phyloP scores from a whole-genome alignment of 768 basidiomycete species.

The Exidia glandulosa region DNA sequence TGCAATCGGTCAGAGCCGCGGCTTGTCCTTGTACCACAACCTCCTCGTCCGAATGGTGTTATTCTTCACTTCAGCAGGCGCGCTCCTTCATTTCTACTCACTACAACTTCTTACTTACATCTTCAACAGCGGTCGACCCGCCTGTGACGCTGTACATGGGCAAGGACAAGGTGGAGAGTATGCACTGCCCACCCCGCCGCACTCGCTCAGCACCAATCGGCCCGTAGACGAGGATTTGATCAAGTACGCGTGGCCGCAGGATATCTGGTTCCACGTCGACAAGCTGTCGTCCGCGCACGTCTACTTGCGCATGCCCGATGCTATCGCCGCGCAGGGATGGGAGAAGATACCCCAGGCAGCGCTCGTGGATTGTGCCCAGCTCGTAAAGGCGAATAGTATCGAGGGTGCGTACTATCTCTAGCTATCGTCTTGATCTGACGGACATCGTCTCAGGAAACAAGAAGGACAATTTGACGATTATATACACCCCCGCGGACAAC shows the following conservation, averaged over 20 bases:
- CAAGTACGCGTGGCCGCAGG: conserved; percentile 81
- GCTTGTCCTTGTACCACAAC: too few relatives aligned
- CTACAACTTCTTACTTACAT: not conserved
- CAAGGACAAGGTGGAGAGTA: conserved; percentile 92
- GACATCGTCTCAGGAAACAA: conserved; percentile 63
- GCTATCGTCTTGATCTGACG: not conserved
- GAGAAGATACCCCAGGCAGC: conserved; percentile 74
- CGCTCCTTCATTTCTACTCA: conserved; percentile 1
- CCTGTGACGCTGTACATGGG: conserved; percentile 84
- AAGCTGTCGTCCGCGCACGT: conserved; percentile 96
- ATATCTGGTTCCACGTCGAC: conserved; percentile 96
- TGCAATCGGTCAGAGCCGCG: too few relatives aligned
- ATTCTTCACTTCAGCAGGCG: conserved; percentile 49
- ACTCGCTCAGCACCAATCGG: not conserved
- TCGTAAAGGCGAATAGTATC: conserved; percentile 97
- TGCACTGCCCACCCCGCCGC: conserved; percentile 17
- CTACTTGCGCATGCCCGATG: conserved; percentile 78
- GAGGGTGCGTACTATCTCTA: conserved; percentile 45
- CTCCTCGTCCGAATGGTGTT: too few relatives aligned
- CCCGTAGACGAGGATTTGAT: conserved; percentile 86
- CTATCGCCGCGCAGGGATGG: conserved; percentile 55
- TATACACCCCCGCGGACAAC: conserved; percentile 89
- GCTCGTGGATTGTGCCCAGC: conserved; percentile 78
- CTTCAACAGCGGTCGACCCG: conserved; percentile 49
- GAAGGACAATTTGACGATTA: conserved; percentile 85